These are phyloP conservation scores for Odontarrhena argentea DNA, from an alignment of 345 rosid genomes.

Conservation along the genomic window DNA sequence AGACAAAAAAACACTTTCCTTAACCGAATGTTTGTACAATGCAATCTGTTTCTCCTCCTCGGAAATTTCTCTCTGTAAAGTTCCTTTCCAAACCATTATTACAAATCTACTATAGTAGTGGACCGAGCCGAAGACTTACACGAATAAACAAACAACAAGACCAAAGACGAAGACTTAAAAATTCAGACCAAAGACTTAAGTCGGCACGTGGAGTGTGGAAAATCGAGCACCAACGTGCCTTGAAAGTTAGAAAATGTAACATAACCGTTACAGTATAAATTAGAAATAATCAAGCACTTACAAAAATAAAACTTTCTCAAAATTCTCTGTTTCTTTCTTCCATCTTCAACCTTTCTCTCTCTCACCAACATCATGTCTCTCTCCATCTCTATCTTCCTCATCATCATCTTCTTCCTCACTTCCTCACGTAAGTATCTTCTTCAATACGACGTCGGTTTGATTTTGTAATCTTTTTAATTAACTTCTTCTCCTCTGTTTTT, in stretches of 20 bases:
- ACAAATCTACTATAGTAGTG: background rate
- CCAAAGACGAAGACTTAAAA: background rate
- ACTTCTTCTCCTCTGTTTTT: constrained; percentile 14
- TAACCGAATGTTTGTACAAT: background rate
- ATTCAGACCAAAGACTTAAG: background rate
- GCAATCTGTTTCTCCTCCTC: background rate
- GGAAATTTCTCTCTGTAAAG: no score
- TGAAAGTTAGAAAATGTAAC: background rate
- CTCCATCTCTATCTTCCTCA: constrained; percentile 40
- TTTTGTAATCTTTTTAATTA: constrained; percentile 3
- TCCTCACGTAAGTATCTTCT: constrained; percentile 52
- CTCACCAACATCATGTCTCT: constrained; percentile 40
- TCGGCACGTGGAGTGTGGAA: constrained; percentile 35
- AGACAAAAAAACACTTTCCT: background rate
- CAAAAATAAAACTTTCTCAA: background rate
- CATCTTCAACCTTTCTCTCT: background rate
- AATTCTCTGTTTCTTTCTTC: constrained; percentile 8
- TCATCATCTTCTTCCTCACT: constrained; percentile 37
- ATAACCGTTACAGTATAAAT: constrained; percentile 31
- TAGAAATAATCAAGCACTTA: no score
- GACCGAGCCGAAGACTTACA: constrained; percentile 19
- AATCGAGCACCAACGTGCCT: constrained; percentile 23
- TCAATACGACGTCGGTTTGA: constrained; percentile 14
- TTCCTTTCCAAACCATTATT: no score
- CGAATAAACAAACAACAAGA: background rate